A percentile compares a stretch with the other conserved stretches of the same genome.
Evolutionary conservation across 495 filamentous ascomycete genomes (phyloP).

Genomic region (Trichodelitschia bisporula): DNA sequence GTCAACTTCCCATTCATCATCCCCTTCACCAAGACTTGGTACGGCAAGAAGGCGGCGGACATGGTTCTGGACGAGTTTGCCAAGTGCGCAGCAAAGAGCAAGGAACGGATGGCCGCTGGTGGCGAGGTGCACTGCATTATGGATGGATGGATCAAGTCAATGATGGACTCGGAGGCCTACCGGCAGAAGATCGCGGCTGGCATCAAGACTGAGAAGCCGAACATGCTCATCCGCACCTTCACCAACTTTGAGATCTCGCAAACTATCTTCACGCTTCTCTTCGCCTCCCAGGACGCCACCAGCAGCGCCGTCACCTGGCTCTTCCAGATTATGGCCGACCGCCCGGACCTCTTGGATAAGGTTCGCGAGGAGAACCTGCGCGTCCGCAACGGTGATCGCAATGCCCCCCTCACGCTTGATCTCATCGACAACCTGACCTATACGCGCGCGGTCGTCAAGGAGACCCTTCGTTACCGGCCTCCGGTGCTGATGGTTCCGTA

Average conservation of each 20-base stretch:
- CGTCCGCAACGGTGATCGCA: constrained; percentile 51
- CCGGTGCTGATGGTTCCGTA: constrained; percentile 98
- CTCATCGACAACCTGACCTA: constrained; percentile 72
- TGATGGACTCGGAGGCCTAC: constrained; percentile 60
- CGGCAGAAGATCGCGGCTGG: constrained; percentile 48
- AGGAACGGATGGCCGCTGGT: constrained; percentile 76
- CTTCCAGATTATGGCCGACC: constrained; percentile 85
- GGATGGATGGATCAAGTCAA: constrained; percentile 76
- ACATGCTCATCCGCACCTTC: constrained; percentile 62
- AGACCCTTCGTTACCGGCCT: constrained; percentile 83
- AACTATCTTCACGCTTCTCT: constrained; percentile 93
- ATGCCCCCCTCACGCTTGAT: constrained; percentile 49
- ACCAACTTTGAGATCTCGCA: constrained; percentile 80
- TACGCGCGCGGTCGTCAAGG: constrained; percentile 80
- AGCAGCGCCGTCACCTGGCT: constrained; percentile 83
- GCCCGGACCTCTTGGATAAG: constrained; percentile 71
- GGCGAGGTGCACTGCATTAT: constrained; percentile 76
- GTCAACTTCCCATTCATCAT: constrained; percentile 98
- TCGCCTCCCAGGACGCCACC: constrained; percentile 93
- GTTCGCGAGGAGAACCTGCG: constrained; percentile 78
- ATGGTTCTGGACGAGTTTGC: constrained; percentile 79
- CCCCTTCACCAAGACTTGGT: constrained; percentile 90
- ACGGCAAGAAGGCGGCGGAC: constrained; percentile 84
- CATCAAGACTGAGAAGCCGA: constrained; percentile 46
- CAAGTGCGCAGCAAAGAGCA: constrained; percentile 80